phyloP scores from a whole-genome alignment of 2,329 filamentous ascomycete species.

The Ascochyta pisi region DNA sequence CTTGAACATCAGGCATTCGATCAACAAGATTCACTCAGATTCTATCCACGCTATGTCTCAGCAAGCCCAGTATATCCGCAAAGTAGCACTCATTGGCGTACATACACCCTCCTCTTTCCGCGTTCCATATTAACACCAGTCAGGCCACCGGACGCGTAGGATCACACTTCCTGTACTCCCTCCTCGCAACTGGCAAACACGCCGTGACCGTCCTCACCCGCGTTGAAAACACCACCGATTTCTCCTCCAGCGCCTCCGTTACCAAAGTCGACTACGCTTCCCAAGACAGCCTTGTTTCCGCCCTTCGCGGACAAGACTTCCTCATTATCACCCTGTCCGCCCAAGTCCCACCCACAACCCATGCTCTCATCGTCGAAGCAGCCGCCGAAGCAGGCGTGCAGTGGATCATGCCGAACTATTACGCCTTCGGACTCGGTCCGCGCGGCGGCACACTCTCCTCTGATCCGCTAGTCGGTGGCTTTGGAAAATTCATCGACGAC shows the following conservation, averaged over 20 bases:
- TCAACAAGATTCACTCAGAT: too few species aligned
- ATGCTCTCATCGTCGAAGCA: constrained; percentile 42
- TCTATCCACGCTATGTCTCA: neutral
- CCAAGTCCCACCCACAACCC: constrained; percentile 33
- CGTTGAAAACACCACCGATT: constrained; percentile 48
- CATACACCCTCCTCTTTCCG: constrained; percentile 6
- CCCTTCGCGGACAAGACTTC: constrained; percentile 48
- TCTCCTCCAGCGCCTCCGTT: constrained; percentile 50
- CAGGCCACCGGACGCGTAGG: constrained; percentile 50
- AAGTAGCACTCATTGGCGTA: constrained; percentile 50
- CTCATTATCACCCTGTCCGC: constrained; percentile 51
- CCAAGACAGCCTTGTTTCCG: constrained; percentile 36
- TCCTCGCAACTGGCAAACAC: constrained; percentile 39
- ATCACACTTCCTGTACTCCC: constrained; percentile 43
- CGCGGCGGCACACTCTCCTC: constrained; percentile 1
- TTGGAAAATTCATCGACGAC: constrained; percentile 15
- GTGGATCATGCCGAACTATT: constrained; percentile 52
- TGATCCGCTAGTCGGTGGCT: constrained; percentile 10
- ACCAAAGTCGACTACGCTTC: constrained; percentile 44
- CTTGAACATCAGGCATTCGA: too few species aligned
- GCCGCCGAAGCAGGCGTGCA: constrained; percentile 48
- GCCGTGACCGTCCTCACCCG: constrained; percentile 52
- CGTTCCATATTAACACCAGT: constrained; percentile 8
- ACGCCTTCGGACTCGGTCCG: constrained; percentile 33
- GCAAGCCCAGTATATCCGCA: constrained; percentile 19